A percentile compares a stretch with the other conserved stretches of the same genome.
phyloP scores from a whole-genome alignment of 495 filamentous ascomycete species.

The Xylaria cubensis region DNA sequence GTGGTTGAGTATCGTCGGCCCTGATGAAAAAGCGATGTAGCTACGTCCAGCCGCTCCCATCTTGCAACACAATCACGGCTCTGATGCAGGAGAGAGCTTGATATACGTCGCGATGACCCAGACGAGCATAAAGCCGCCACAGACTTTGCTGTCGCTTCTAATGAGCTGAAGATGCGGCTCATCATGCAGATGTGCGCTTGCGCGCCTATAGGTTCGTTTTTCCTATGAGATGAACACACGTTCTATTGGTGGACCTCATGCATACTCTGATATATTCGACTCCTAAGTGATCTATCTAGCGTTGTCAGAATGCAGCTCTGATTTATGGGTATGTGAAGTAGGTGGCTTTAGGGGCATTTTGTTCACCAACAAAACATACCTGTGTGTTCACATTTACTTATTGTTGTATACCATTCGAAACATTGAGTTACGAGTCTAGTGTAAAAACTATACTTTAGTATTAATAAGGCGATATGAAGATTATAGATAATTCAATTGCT shows the following conservation, averaged over 20 bases:
- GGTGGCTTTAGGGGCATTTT: neutral
- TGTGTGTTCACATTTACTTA: neutral
- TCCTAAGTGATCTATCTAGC: neutral
- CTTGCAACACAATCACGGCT: too few species aligned
- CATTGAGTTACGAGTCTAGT: neutral
- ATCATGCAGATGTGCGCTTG: neutral
- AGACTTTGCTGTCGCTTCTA: neutral
- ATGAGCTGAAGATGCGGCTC: neutral
- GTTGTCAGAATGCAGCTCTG: neutral
- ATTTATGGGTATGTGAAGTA: neutral
- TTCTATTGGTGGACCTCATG: too few species aligned
- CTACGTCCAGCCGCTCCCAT: too few species aligned
- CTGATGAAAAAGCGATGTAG: neutral
- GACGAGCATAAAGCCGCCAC: neutral
- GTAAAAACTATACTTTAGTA: too few species aligned
- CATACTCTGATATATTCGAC: too few species aligned
- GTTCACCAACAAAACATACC: neutral
- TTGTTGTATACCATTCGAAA: neutral
- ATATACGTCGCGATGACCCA: neutral
- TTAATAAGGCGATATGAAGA: neutral
- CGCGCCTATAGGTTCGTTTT: neutral
- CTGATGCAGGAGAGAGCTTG: neutral
- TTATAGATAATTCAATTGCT: neutral
- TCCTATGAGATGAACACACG: neutral
- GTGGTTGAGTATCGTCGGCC: neutral